Evolutionary conservation across 768 basidiomycete genomes (phyloP).

Genomic region (Xerocomus potaroensis): DNA sequence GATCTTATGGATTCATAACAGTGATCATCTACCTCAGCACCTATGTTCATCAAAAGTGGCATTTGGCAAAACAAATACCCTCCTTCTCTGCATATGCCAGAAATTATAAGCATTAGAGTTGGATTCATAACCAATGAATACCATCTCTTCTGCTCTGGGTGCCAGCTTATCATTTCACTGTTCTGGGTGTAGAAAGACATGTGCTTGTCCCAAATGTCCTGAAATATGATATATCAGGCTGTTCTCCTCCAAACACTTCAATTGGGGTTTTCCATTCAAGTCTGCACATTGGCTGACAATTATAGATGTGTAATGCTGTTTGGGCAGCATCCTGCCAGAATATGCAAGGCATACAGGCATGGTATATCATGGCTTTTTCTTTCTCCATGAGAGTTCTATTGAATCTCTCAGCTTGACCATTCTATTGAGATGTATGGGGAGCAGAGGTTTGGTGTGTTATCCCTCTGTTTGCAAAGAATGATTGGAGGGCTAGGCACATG

Average conservation of each 20-base stretch:
- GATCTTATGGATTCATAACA: no score
- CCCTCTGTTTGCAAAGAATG: neutral
- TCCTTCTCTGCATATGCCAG: neutral
- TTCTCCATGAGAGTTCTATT: neutral
- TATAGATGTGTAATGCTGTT: neutral
- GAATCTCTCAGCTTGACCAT: neutral
- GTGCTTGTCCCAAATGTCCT: neutral
- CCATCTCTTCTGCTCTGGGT: neutral
- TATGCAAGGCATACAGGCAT: neutral
- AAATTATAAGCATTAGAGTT: neutral
- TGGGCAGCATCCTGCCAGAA: neutral
- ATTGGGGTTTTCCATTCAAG: neutral
- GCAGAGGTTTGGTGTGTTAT: neutral
- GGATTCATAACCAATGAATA: neutral
- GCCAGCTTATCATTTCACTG: neutral
- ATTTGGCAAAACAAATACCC: neutral
- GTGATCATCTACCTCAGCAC: no score
- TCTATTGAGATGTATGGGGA: neutral
- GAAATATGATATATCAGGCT: neutral
- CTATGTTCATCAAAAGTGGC: neutral
- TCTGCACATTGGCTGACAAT: neutral
- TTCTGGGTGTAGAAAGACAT: neutral
- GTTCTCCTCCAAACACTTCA: neutral
- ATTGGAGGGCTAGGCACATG: neutral
- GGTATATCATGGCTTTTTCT: neutral